Base-by-base conservation (phyloP, 331 rosid genomes). In the Rosa hybrid region DNA sequence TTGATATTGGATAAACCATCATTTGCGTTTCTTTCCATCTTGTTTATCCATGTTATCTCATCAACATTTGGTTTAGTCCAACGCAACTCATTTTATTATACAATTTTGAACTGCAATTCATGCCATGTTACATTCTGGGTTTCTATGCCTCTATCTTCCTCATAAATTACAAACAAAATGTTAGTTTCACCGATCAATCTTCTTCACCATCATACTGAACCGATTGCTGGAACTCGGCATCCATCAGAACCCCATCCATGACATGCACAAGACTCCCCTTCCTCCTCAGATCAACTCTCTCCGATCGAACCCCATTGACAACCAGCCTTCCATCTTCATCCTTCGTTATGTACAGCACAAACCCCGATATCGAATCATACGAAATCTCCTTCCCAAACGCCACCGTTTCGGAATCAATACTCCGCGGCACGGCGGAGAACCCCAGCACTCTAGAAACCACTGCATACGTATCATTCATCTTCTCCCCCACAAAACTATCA, bases 231-330 rank as follows among this genome's bases (percentile, higher is more conserved):
- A 91, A 93, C 64, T 88, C 90, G 77, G 98, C 90, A 81, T 95
- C 98, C 98, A 91, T 95, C 64, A 90, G 38, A 78, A 88, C 94
- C 49, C 97, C 97, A 80, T 94, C 94, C 95, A 91, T 87, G 27
- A 91, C 75, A 83, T 94, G 98, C 4, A 92, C 75, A 67, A 92
- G 77, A 79, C 88, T 83, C 77, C 85, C 87, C 23, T 65, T 74
- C 83, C 80, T 89, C 76, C 86, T 83, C 48, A 92, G 39, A 88
- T 93, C 96, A 0, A 83, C 90, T 18, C 79, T 80, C 79, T 89
- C 80, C 4, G 97, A 90, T 41, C 89, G 82, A 81, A 95, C 84
- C 71, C 94, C 77, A 68, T 91, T 95, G 50, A 91, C 99, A 20
- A 87, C 78, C 57, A 93, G 44, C 97, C 39, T 87, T 59, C 92